Base-by-base conservation (phyloP, 1,284 basidiomycete genomes). In the Phellinidium pouzarii region DNA sequence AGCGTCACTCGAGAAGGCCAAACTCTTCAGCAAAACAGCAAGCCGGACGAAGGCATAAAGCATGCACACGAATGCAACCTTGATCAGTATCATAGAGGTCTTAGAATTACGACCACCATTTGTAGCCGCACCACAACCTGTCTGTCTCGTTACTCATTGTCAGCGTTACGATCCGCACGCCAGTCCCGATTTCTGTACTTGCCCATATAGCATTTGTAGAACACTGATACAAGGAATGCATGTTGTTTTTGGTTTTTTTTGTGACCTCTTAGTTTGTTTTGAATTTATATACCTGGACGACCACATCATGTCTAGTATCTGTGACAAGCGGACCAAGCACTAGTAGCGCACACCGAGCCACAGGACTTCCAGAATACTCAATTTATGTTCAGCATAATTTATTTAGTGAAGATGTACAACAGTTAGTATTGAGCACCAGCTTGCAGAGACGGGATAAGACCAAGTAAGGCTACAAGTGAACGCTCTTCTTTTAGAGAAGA, bases 1-100 rank as follows among this genome's bases (percentile, higher is more conserved):
- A 60, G 76, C 76, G 37, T 80, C 91, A 48, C 86, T 95, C 62
- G 92, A 94, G 70, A 94, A 94, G 73, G 92, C 93, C 45, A 91
- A 91, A 69, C 75, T 94, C 60, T 89, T 94, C 71, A 87, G 88
- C 71, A 94, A 93, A 71, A 22, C 49, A 20, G 23, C 50, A 29
- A 52, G 45, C 38, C 44, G 41, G 17, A 55, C 44, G 27, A 53
- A 48, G 45, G 52, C 52, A 7, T 53, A 23, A 40, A 17, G 12
- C 37, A 7, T 8, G 37, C 37, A 40, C n/a, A 20, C 37, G 37
- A 17, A 40, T n/a, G 19, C 37, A 7, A 11, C 8, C n/a, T 7
- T 17, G 37, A 20, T 7, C 37, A n/a, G 31, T 40, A 17, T 17
- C 19, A 3, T 17, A 17, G 19, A 40, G 14, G 37, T 40, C 19